These are phyloP conservation scores for Caryopteris hybrid DNA, from an alignment of 305 asterid genomes.

Conservation along the genomic window DNA sequence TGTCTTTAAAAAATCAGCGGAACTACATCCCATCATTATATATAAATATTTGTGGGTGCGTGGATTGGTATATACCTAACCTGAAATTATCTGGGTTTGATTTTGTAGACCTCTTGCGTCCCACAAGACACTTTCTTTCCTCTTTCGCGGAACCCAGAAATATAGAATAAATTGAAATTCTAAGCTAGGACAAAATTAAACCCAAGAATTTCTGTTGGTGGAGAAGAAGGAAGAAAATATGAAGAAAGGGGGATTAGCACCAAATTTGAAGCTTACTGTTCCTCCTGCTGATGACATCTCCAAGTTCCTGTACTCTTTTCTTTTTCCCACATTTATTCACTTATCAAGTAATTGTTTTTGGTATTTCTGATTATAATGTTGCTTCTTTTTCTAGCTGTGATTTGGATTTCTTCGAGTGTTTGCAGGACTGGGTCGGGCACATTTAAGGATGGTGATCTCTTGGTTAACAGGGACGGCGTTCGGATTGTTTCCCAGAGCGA, in stretches of 20 bases:
- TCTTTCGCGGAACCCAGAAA: conserved; percentile 19
- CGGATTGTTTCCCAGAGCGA: conserved; percentile 71
- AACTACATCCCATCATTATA: background rate
- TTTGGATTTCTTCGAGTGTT: conserved; percentile 7
- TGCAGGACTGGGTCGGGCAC: conserved; percentile 93
- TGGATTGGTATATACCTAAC: conserved; percentile 27
- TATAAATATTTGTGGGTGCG: background rate
- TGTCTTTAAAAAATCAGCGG: background rate
- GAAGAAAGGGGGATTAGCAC: conserved; percentile 65
- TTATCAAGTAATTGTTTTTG: background rate
- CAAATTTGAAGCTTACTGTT: conserved; percentile 57
- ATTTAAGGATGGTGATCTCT: conserved; percentile 92
- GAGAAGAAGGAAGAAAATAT: conserved; percentile 17
- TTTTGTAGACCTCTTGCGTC: conserved; percentile 18
- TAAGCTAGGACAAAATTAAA: background rate
- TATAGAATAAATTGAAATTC: background rate
- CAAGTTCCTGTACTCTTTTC: conserved; percentile 58
- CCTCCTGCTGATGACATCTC: conserved; percentile 82
- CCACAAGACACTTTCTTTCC: background rate
- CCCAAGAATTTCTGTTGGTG: conserved; percentile 2
- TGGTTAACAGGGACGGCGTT: conserved; percentile 92
- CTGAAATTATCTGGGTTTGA: conserved; percentile 11
- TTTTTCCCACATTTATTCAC: background rate
- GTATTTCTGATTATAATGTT: background rate
- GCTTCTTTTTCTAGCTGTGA: background rate